Base-by-base conservation (phyloP, 495 filamentous ascomycete species). In the Elasticomyces elasticus region DNA sequence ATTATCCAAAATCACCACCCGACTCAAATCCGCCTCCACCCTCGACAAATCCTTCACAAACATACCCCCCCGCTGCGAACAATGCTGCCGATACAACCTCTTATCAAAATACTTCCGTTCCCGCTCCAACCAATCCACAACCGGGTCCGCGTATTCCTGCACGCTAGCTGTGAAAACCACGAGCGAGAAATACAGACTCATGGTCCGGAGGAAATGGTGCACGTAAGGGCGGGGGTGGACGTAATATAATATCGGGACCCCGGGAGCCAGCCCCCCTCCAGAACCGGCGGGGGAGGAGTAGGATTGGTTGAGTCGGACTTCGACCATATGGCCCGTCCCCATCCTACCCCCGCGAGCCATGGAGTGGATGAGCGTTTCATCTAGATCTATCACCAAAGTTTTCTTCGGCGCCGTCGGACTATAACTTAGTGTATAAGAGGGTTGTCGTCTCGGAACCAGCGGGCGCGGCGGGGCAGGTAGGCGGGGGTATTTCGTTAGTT, bases 1-100 rank as follows among this genome's bases (percentile, higher is more conserved):
- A 64, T 98, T 98, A 71, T 98, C 92, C 65, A 97, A 73, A 59
- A 98, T 98, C 86, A 97, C 95, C 45, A 97, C 92, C 72, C 84
- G 89, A 65, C 89, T 95, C 66, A 98, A 71, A 66, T 97, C 91
- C 30, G 91, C 88, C 74, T 98, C 92, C 24, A 98, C 87, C 22
- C 88, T 86, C 69, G 88, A 91, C 48, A 98, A 76, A 69, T 98
- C 92, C 70, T 98, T 98, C 72, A 98, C 96, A 59, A 94, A 98
- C 12, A 91, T 89, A 28, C 90, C 91, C 55, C 94, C 90, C 37
- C 94, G 81, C 62, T 85, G 85, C 28, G 92, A 96, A 72, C 94
- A 97, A 68, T 97, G 89, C 70, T 97, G 94, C 25, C 92, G 77
- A 67, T 98, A 98, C 66, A 89, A 95, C 62, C 94, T 76, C 20